phyloP scores from a whole-genome alignment of 306 rosid species.

The Casuarina glauca region DNA sequence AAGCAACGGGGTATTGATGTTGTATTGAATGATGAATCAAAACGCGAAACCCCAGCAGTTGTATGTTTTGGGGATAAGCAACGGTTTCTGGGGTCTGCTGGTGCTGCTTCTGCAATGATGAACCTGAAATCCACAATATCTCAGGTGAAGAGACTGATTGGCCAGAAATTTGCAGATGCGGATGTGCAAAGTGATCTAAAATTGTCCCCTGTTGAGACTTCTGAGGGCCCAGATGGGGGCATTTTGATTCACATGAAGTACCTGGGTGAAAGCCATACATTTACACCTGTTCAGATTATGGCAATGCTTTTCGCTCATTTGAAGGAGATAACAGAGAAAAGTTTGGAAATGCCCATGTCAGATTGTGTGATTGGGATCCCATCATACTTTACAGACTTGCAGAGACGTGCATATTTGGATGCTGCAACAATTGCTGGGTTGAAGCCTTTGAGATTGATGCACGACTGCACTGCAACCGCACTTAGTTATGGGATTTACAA shows the following conservation, averaged over 20 bases:
- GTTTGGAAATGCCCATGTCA: constrained; percentile 58
- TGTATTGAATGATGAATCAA: constrained; percentile 80
- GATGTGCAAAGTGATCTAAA: constrained; percentile 60
- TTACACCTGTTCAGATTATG: constrained; percentile 78
- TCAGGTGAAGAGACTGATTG: constrained; percentile 90
- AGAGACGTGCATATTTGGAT: constrained; percentile 78
- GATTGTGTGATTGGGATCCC: constrained; percentile 94
- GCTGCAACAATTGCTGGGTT: constrained; percentile 86
- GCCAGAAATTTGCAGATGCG: constrained; percentile 54
- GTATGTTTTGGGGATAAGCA: constrained; percentile 91
- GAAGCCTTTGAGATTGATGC: constrained; percentile 85
- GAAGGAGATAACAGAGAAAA: constrained; percentile 65
- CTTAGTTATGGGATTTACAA: constrained; percentile 84
- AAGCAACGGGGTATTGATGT: constrained; percentile 95
- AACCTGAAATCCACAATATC: constrained; percentile 77
- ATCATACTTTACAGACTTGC: constrained; percentile 79
- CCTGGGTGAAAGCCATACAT: constrained; percentile 51
- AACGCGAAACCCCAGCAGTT: constrained; percentile 88
- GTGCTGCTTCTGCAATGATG: constrained; percentile 87
- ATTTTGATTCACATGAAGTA: constrained; percentile 77
- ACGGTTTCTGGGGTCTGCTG: constrained; percentile 94
- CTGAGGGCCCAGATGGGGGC: constrained; percentile 67
- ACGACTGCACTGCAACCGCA: constrained; percentile 96
- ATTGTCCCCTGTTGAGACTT: constrained; percentile 71
- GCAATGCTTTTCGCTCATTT: constrained; percentile 93